Base-by-base conservation (phyloP, 192 early-diverging fungal genomes). In the Coemansia furcata region DNA sequence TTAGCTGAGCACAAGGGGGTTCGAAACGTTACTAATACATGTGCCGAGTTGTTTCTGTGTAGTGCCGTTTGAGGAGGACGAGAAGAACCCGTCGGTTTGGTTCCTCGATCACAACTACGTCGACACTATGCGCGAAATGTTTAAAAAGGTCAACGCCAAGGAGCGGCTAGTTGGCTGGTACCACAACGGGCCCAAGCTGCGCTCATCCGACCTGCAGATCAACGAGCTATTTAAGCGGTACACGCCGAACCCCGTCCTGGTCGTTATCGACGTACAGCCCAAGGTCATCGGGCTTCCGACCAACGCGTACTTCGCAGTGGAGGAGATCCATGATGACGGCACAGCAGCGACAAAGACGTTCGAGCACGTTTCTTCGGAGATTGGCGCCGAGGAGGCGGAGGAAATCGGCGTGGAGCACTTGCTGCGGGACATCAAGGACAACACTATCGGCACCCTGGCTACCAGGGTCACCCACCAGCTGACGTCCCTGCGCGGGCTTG, bases 41-140 rank as follows among this genome's bases (percentile, higher is more conserved):
- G 44, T 47, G 6, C n/a, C 7, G n/a, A 19, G 37, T 11, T 15
- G 37, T 40, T 42, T 19, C 8, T 60, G 1, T 68, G 50, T 83
- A 99, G 96, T 98, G 11, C 96, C 98, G 19, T 99, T 99, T 74
- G 98, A 99, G 84, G 98, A 99, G 79, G 98, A 99, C 68, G 96
- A 98, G 68, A 98, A 95, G 82, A 96, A 97, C 83, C 95, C 94
- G 12, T 88, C 88, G 5, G 95, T 98, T 6, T 99, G 98, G 98
- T 99, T 95, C 83, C 85, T 99, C 64, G 98, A 99, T 83, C 96
- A 99, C 86, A 96, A 98, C 84, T 99, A 98, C 77, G 93, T 96
- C 36, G 98, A 99, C 72, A 93, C 94, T 5, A 99, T 99, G 98
- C 95, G 96, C 65, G 96, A 98, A 63, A 99, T 99, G 98, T 99